phyloP scores from a whole-genome alignment of 495 filamentous ascomycete species.

The Achaetomiella virescens region DNA sequence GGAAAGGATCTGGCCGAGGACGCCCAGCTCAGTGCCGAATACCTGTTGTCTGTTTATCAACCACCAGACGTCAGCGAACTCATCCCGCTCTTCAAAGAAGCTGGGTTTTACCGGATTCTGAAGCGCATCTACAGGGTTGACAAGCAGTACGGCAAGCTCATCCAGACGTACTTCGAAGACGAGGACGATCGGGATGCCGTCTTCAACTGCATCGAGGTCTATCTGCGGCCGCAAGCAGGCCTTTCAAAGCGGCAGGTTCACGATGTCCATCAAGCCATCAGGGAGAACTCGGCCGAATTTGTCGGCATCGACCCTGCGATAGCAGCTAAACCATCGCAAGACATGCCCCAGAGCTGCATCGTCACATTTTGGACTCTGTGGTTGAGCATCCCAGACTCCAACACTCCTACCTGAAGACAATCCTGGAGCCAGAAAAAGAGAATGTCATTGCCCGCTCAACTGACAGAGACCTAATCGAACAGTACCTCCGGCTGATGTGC shows the following conservation, averaged over 20 bases:
- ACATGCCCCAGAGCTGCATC: slow-evolving; percentile 65
- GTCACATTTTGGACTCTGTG: slow-evolving; percentile 58
- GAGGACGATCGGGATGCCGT: slow-evolving; percentile 62
- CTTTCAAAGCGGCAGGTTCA: slow-evolving; percentile 67
- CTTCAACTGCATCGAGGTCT: slow-evolving; percentile 77
- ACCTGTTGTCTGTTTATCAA: slow-evolving; percentile 87
- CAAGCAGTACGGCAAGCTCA: slow-evolving; percentile 69
- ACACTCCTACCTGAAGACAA: slow-evolving; percentile 69
- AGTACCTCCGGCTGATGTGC: slow-evolving; percentile 88
- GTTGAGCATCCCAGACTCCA: slow-evolving; percentile 57
- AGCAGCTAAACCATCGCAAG: slow-evolving; percentile 64
- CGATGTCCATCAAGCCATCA: slow-evolving; percentile 67
- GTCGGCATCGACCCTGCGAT: slow-evolving; percentile 60
- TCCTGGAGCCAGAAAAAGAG: slow-evolving; percentile 64
- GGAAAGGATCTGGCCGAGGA: slow-evolving; percentile 78
- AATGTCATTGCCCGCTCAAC: slow-evolving; percentile 30
- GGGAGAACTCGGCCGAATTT: slow-evolving; percentile 60
- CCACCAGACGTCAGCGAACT: slow-evolving; percentile 72
- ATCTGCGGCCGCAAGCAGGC: slow-evolving; percentile 62
- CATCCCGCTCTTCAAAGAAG: slow-evolving; percentile 70
- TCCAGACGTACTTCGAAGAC: slow-evolving; percentile 83
- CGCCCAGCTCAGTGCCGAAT: slow-evolving; percentile 92
- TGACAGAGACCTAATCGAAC: slow-evolving; percentile 61
- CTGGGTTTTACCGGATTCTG: slow-evolving; percentile 86
- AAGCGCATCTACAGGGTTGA: slow-evolving; percentile 82